A percentile compares a stretch with the other conserved stretches of the same genome.
These are phyloP conservation scores for Calonectria fujianensis DNA, from an alignment of 2,329 filamentous ascomycete genomes.

Conservation along the genomic window DNA sequence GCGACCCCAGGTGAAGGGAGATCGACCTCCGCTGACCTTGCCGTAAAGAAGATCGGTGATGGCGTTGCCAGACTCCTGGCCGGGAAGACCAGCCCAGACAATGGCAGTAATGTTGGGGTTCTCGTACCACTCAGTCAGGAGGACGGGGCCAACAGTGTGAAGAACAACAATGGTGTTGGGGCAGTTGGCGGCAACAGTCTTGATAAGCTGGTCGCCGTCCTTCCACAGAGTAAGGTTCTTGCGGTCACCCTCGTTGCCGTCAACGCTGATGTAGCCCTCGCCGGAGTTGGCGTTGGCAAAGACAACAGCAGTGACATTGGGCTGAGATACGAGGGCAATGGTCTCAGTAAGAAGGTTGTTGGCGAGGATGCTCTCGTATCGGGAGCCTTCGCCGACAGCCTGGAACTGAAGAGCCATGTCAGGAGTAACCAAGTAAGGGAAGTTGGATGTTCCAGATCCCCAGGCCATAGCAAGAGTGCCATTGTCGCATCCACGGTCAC, in stretches of 20 bases:
- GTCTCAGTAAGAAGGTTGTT: conserved; percentile 79
- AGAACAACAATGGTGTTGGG: conserved; percentile 95
- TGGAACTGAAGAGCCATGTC: conserved; percentile 80
- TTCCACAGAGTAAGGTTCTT: conserved; percentile 95
- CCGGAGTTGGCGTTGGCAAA: conserved; percentile 93
- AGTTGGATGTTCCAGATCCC: conserved; percentile 84
- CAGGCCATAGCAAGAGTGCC: conserved; percentile 85
- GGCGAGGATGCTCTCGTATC: conserved; percentile 80
- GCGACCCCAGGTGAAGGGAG: conserved; percentile 87
- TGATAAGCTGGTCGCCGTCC: conserved; percentile 86
- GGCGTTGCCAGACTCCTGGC: conserved; percentile 88
- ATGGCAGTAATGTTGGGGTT: conserved; percentile 89
- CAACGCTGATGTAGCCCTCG: conserved; percentile 89
- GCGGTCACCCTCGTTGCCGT: conserved; percentile 90
- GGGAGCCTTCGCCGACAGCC: conserved; percentile 74
- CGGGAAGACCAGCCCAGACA: conserved; percentile 87
- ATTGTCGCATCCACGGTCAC: conserved; percentile 77
- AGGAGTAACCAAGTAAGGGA: conserved; percentile 85
- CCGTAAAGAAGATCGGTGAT: conserved; percentile 91
- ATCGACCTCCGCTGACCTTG: conserved; percentile 84
- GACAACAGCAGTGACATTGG: conserved; percentile 84
- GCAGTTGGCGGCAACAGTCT: conserved; percentile 84
- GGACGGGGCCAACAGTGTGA: conserved; percentile 87
- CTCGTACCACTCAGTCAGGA: conserved; percentile 84
- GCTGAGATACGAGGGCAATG: conserved; percentile 75